Conservation (phyloP, 257 asterid genomes). For the Gentiana macrophylla region DNA sequence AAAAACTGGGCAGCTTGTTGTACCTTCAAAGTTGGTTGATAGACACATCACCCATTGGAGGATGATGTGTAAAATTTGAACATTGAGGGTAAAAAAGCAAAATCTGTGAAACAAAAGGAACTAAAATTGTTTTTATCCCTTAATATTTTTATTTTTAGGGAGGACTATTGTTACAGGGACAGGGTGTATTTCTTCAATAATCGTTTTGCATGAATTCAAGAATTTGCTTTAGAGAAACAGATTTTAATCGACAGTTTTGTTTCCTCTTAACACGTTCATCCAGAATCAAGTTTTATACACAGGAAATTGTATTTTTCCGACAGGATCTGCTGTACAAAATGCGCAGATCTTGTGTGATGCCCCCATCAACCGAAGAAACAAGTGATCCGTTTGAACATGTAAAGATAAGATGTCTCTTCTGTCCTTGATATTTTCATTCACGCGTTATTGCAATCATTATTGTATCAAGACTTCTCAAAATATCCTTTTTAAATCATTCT, state of each 20-base stretch:
- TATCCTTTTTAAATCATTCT: conserved; percentile 4
- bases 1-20: no score
- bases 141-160: no score
- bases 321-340: conserved; percentile 91
- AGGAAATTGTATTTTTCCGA: conserved; percentile 90
- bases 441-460: background rate
- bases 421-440: background rate
- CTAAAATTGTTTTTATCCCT: background rate
- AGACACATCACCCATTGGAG: no score
- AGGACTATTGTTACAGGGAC: no score
- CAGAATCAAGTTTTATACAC: conserved; percentile 88
- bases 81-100: no score
- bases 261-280: conserved; percentile 8
- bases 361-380: conserved; percentile 87
- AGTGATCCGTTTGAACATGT: conserved; percentile 93
- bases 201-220: background rate
- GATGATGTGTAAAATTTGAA: no score
- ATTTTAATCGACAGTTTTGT: background rate
- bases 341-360: conserved; percentile 86
- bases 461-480: conserved; percentile 2
- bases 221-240: background rate
- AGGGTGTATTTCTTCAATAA: no score
- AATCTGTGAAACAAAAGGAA: no score
- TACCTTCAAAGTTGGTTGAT: no score
- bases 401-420: background rate